Conservation (phyloP, 768 basidiomycete species). For the Termitomyces sp. region DNA sequence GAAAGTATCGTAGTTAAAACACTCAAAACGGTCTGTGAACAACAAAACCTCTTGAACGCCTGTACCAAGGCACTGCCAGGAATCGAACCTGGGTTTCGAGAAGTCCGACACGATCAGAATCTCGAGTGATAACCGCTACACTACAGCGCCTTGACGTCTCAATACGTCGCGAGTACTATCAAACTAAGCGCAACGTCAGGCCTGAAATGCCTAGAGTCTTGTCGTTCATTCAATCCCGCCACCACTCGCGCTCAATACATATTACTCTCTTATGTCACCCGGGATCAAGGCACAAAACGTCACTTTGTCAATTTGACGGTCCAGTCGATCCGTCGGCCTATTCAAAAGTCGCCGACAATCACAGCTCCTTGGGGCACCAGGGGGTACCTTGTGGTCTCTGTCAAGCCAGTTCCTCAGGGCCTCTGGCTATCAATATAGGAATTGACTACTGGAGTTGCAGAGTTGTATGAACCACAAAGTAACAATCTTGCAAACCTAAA, state of each 20-base stretch:
- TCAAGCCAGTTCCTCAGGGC: background rate
- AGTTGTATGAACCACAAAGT: too few relatives aligned
- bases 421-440: background rate
- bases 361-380: background rate
- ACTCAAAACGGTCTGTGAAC: too few relatives aligned
- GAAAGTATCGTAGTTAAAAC: too few relatives aligned
- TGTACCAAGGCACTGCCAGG: background rate
- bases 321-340: background rate
- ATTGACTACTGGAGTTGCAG: too few relatives aligned
- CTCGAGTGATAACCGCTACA: constrained; percentile 11
- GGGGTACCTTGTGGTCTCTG: background rate
- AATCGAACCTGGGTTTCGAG: constrained; percentile 8
- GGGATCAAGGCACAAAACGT: background rate
- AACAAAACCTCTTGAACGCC: background rate
- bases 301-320: background rate
- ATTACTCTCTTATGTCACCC: background rate
- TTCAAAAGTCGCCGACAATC: background rate
- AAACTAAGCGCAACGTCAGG: too few relatives aligned
- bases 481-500: too few relatives aligned
- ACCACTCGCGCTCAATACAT: background rate
- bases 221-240: too few relatives aligned
- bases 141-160: constrained; percentile 1
- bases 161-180: too few relatives aligned
- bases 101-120: background rate
- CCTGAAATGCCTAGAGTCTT: too few relatives aligned